Percentiles rank a stretch among this genome's conserved stretches.
Evolutionary conservation across 331 rosid genomes (phyloP).

Genomic region (Quercus tomentella): DNA sequence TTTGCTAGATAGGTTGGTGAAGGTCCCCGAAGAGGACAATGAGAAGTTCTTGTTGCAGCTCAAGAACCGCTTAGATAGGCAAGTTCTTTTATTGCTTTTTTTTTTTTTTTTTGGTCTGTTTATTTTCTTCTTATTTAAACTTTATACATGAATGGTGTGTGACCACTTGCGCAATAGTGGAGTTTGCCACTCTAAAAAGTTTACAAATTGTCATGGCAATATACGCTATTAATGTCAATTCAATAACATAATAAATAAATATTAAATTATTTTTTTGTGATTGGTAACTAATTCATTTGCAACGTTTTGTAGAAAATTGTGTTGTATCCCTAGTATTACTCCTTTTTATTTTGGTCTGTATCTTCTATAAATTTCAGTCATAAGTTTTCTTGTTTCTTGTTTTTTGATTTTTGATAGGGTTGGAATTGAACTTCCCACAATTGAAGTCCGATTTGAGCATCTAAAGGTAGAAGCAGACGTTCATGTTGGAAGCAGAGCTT

Average conservation of each 20-base stretch:
- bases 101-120: background rate
- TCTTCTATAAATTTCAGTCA: background rate
- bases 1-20: slow-evolving; percentile 48
- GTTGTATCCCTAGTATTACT: too few relatives aligned
- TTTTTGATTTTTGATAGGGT: slow-evolving; percentile 24
- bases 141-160: too few relatives aligned
- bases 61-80: slow-evolving; percentile 53
- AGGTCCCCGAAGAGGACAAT: slow-evolving; percentile 51
- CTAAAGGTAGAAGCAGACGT: slow-evolving; percentile 43
- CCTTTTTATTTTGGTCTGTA: background rate
- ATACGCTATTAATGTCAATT: too few relatives aligned
- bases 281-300: too few relatives aligned
- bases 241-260: too few relatives aligned
- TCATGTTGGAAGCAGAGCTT: slow-evolving; percentile 41
- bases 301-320: too few relatives aligned
- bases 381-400: background rate
- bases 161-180: too few relatives aligned
- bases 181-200: too few relatives aligned
- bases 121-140: background rate
- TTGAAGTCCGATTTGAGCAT: slow-evolving; percentile 47
- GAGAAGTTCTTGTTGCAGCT: slow-evolving; percentile 55
- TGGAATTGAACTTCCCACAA: slow-evolving; percentile 45
- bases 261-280: too few relatives aligned
- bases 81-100: background rate
- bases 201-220: too few relatives aligned